phyloP scores from a whole-genome alignment of 2,329 filamentous ascomycete species.

The Botryotinia convoluta region DNA sequence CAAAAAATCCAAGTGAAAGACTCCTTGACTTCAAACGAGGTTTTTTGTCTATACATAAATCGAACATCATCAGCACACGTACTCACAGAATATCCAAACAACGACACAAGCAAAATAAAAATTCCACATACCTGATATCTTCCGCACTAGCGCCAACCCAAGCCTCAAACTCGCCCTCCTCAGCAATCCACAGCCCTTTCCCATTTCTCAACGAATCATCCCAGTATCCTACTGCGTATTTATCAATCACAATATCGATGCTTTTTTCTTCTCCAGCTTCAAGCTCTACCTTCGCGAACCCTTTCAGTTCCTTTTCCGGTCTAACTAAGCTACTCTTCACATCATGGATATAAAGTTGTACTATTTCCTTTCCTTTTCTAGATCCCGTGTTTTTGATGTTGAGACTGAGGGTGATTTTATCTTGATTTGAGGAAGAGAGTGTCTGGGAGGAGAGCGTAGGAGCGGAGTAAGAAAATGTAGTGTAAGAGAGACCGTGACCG shows the following conservation, averaged over 20 bases:
- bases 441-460: conserved; percentile 49
- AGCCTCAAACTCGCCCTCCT: conserved; percentile 60
- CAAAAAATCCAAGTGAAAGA: conserved; percentile 60
- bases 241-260: conserved; percentile 45
- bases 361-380: conserved; percentile 58
- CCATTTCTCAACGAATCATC: conserved; percentile 44
- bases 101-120: not conserved
- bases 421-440: conserved; percentile 33
- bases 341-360: conserved; percentile 68
- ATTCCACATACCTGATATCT: conserved; percentile 58
- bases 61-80: not conserved
- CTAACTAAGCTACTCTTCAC: conserved; percentile 60
- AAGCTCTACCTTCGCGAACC: conserved; percentile 64
- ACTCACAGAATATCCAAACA: not conserved
- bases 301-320: conserved; percentile 68
- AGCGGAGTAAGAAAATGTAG: conserved; percentile 61
- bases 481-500: conserved; percentile 73
- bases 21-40: conserved; percentile 58
- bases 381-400: conserved; percentile 59
- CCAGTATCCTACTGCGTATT: conserved; percentile 57
- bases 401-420: conserved; percentile 41
- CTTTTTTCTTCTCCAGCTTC: conserved; percentile 49
- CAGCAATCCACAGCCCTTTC: conserved; percentile 56
- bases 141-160: conserved; percentile 59
- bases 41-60: conserved; percentile 42